Evolutionary conservation across 441 rosid species (phyloP), one percentile per base, ranked within the genome.

Genomic region (Jatropha multifida): DNA sequence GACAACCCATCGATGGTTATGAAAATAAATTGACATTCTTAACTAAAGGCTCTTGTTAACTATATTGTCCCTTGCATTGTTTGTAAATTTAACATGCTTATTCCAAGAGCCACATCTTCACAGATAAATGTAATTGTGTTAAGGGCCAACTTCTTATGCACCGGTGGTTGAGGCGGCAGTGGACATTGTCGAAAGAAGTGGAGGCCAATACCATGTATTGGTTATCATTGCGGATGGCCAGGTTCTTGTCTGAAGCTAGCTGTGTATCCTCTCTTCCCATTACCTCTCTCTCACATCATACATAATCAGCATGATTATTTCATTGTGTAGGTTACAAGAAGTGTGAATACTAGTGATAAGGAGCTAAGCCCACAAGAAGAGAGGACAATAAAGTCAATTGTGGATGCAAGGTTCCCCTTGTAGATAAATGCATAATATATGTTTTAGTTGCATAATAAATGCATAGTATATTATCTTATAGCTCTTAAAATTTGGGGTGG

Each of bases 141-240:
- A 77, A 92, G 98, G 98, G 73, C 97, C 98, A 69, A 94, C 97
- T 48, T 92, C 97, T 41, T 92, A 90, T 59, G 97, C 81, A 82
- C 95, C 97, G 0, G 84, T 92, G 77, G 81, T 90, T 20, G 94
- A 94, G 65, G 92, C 88, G 40, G 97, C 96, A 0, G 68, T 91
- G 7, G 90, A 89, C 81, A 85, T 91, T 74, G 97, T 94, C 11
- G 92, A 93, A 77, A 85, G 79, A 74, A 89, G 87, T 52, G 83
- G 88, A 32, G 97, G 97, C 70, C 97, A 90, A 63, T 93, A 86
- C 76, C 99, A 91, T 78, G 95, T 92, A 27, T 82, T 94, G 42
- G 89, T 94, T 69, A 91, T 91, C 38, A 76, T 93, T 9, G 97
- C 97, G 11, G 97, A 94, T 74, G 97, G 97, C 37, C 98, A 92